phyloP scores from a whole-genome alignment of 257 asterid genomes.

The Solanum pennellii region DNA sequence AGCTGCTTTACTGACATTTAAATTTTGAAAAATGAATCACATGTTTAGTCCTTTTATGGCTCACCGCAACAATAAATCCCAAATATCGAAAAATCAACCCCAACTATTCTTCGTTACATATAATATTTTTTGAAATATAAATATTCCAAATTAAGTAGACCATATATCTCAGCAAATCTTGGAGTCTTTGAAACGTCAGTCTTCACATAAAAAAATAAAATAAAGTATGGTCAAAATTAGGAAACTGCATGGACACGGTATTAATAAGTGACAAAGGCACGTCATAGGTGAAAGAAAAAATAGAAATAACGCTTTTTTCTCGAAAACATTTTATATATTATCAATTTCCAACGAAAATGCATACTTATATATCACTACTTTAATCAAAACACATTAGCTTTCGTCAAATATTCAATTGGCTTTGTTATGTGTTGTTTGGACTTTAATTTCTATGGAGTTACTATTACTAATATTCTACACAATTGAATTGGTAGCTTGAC shows the following conservation, averaged over 20 bases:
- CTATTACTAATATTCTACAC: not conserved
- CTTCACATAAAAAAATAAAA: not conserved
- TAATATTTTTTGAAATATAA: not conserved
- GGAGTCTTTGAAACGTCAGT: not conserved
- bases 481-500: not conserved
- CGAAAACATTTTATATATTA: not conserved
- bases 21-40: not conserved
- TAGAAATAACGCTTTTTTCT: not conserved
- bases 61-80: not conserved
- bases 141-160: not conserved
- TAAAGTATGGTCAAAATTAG: not conserved
- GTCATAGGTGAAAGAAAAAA: not conserved
- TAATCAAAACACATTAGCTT: not conserved
- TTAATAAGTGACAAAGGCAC: not conserved
- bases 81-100: not conserved
- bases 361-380: not conserved
- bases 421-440: not conserved
- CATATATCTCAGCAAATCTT: not conserved
- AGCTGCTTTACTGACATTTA: not conserved
- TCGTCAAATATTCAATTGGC: not conserved
- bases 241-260: not conserved
- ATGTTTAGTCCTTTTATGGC: not conserved
- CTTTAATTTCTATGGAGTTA: not conserved
- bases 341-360: not conserved
- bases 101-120: not conserved